Conservation (phyloP, 345 rosid genomes). For the Eucalyptus grandis region DNA sequence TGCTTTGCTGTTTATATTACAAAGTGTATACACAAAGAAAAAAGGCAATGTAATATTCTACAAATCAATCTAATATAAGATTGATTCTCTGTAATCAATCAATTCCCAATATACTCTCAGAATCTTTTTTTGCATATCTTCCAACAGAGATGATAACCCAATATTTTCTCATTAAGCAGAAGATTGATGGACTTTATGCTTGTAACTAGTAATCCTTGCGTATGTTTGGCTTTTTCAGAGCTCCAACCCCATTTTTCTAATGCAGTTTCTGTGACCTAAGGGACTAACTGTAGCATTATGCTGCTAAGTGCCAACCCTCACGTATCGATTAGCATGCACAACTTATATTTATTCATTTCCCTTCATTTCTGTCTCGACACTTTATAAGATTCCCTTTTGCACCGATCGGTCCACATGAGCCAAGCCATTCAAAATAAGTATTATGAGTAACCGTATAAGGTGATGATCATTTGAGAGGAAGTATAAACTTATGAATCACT, state of each 20-base stretch:
- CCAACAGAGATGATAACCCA: rapidly evolving
- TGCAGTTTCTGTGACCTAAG: not conserved
- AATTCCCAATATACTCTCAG: too few species aligned
- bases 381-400: not conserved
- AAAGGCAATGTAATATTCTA: too few species aligned
- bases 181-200: not conserved
- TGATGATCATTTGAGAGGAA: not conserved
- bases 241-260: not conserved
- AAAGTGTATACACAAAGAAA: too few species aligned
- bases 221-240: not conserved
- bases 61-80: too few species aligned
- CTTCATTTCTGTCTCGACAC: not conserved
- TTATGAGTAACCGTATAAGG: not conserved
- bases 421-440: not conserved
- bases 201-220: rapidly evolving
- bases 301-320: not conserved
- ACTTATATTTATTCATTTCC: not conserved
- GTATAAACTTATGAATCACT: not conserved
- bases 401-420: rapidly evolving
- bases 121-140: too few species aligned
- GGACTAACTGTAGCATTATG: not conserved
- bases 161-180: not conserved
- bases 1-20: too few species aligned
- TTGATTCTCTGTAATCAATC: too few species aligned
- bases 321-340: not conserved